phyloP scores from a whole-genome alignment of 2,329 filamentous ascomycete species.

The Epichloe festucae region DNA sequence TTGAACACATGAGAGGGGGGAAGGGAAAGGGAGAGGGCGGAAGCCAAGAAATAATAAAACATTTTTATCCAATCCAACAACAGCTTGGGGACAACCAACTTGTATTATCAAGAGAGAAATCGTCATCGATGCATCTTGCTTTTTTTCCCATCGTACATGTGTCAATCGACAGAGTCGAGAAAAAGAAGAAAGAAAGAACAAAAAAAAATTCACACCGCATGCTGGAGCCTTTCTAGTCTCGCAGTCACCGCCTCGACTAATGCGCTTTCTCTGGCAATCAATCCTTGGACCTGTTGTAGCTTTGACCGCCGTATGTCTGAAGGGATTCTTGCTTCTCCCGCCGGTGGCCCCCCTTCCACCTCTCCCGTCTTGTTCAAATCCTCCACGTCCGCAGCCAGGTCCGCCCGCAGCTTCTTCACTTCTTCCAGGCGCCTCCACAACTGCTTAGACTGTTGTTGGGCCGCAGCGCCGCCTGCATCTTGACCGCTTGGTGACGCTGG shows the following conservation, averaged over 20 bases:
- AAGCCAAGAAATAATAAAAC: no score
- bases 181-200: no score
- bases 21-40: no score
- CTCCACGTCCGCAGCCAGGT: constrained; percentile 31
- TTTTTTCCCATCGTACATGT: no score
- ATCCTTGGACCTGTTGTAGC: constrained; percentile 46
- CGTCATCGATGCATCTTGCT: no score
- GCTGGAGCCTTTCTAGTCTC: constrained; percentile 44
- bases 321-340: constrained; percentile 39
- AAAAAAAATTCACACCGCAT: constrained; percentile 15
- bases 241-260: constrained; percentile 54
- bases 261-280: constrained; percentile 54
- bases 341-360: constrained; percentile 14
- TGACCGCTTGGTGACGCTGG: constrained; percentile 7
- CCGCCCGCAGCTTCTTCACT: constrained; percentile 39
- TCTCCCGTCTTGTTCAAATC: constrained; percentile 24
- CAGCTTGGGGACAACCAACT: no score
- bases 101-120: no score
- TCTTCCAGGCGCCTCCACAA: constrained; percentile 12
- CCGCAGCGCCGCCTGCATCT: neutral
- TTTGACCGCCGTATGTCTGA: constrained; percentile 49
- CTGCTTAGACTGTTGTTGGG: constrained; percentile 1
- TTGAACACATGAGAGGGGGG: no score
- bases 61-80: no score
- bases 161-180: no score